A percentile compares a stretch with the other conserved stretches of the same genome.
Evolutionary conservation across 768 basidiomycete species (phyloP).

Genomic region (Trametes gibbosa): DNA sequence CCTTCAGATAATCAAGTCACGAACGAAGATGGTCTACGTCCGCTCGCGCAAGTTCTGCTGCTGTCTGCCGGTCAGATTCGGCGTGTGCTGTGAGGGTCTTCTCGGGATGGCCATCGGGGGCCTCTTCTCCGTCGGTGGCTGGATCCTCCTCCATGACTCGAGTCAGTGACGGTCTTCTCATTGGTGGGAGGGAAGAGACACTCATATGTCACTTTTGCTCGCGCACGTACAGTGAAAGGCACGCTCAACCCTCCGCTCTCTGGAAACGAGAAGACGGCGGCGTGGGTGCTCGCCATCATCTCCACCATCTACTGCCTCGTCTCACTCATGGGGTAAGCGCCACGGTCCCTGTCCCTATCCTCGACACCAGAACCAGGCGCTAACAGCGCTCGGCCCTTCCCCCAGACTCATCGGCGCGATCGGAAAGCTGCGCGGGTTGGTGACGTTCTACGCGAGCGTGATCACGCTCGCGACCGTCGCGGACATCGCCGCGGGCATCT

Average conservation of each 20-base stretch:
- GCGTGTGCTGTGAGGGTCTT: conserved; percentile 55
- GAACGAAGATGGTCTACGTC: conserved; percentile 44
- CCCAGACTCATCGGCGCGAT: conserved; percentile 46
- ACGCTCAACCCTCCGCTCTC: conserved; percentile 37
- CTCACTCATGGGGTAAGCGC: conserved; percentile 48
- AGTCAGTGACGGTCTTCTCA: conserved; percentile 33
- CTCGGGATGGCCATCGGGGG: conserved; percentile 42
- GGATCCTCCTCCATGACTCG: conserved; percentile 43
- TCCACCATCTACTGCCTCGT: conserved; percentile 48
- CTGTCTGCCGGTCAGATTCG: conserved; percentile 63
- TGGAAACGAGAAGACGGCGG: conserved; percentile 38
- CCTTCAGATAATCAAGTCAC: not conserved
- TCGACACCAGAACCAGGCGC: no score
- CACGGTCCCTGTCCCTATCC: not conserved
- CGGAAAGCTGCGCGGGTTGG: conserved; percentile 39
- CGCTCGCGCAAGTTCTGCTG: conserved; percentile 59
- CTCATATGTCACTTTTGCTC: not conserved
- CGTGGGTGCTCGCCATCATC: conserved; percentile 46
- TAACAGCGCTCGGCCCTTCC: no score
- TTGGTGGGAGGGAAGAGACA: not conserved
- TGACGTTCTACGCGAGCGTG: conserved; percentile 43
- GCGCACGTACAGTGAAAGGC: conserved; percentile 7
- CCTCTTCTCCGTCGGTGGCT: conserved; percentile 43
- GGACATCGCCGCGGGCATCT: conserved; percentile 47
- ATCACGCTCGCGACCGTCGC: conserved; percentile 46